Conservation (phyloP, 225 moss, liverwort and hornwort genomes). For the Climacium dendroides region DNA sequence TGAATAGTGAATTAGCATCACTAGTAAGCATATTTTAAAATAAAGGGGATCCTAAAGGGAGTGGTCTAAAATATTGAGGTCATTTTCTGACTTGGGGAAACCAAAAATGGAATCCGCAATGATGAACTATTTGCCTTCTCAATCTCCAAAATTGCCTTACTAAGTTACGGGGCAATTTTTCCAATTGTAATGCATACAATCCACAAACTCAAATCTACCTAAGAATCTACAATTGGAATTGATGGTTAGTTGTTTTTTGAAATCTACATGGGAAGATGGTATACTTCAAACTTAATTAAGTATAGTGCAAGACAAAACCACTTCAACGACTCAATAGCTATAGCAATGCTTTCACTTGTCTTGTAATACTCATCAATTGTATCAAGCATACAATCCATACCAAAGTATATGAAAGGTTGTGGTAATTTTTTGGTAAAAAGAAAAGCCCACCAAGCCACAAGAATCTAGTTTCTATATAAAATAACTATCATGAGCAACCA, state of each 20-base stretch:
- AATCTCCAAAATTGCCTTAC: background rate
- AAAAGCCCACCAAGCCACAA: rapidly evolving
- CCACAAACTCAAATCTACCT: rapidly evolving
- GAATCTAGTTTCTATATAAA: background rate
- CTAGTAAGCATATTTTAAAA: background rate
- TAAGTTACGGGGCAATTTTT: background rate
- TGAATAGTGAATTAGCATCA: no score
- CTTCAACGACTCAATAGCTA: background rate
- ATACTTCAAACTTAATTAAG: background rate
- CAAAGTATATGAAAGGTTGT: rapidly evolving
- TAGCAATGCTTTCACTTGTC: background rate
- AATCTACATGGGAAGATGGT: background rate
- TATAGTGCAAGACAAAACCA: rapidly evolving
- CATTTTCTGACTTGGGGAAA: background rate
- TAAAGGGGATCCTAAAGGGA: background rate
- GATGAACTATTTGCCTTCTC: rapidly evolving
- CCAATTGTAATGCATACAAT: background rate
- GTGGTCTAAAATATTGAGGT: background rate
- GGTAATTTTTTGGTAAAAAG: rapidly evolving
- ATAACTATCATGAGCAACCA: background rate
- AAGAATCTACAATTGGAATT: no score
- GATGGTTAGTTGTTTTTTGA: no score
- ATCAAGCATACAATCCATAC: rapidly evolving
- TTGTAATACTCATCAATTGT: no score
- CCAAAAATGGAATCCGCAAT: rapidly evolving